A percentile compares a stretch with the other conserved stretches of the same genome.
These are phyloP conservation scores for Blastobotrys proliferans DNA, from an alignment of 1,139 yeast genomes.

Conservation along the genomic window DNA sequence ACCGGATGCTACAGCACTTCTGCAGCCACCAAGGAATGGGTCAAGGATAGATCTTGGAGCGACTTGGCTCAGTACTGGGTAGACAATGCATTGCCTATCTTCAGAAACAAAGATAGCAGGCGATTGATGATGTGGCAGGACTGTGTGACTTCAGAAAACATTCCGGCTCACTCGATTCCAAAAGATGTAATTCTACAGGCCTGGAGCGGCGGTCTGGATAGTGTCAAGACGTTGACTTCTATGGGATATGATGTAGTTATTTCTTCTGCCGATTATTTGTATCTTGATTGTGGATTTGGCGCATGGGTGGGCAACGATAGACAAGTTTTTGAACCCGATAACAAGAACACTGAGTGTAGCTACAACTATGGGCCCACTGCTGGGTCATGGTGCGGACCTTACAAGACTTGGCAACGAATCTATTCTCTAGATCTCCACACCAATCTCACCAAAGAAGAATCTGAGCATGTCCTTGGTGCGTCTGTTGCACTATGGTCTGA, in stretches of 20 bases:
- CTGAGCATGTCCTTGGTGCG: slow-evolving; percentile 41
- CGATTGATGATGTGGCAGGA: slow-evolving; percentile 50
- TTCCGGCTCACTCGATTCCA: slow-evolving; percentile 26
- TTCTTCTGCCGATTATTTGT: slow-evolving; percentile 39
- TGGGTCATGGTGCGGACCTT: slow-evolving; percentile 50
- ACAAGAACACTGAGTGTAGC: slow-evolving; percentile 27
- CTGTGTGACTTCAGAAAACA: slow-evolving; percentile 32
- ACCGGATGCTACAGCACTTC: slow-evolving; percentile 41
- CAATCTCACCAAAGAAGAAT: slow-evolving; percentile 37
- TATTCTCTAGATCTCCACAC: slow-evolving; percentile 40
- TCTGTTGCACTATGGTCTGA: slow-evolving; percentile 48
- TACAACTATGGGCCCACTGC: slow-evolving; percentile 38
- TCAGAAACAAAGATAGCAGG: slow-evolving; percentile 29
- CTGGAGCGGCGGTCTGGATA: slow-evolving; percentile 35
- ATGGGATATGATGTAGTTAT: slow-evolving; percentile 46
- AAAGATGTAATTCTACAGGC: slow-evolving; percentile 40
- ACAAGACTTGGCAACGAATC: slow-evolving; percentile 48
- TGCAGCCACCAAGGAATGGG: slow-evolving; percentile 33
- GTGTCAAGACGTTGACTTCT: slow-evolving; percentile 35
- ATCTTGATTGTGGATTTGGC: slow-evolving; percentile 49
- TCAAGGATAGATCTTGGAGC: slow-evolving; percentile 38
- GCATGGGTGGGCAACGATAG: slow-evolving; percentile 43
- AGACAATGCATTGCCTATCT: slow-evolving; percentile 40
- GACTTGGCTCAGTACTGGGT: slow-evolving; percentile 43
- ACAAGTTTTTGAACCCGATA: slow-evolving; percentile 28